Evolutionary conservation across 371 early-diverging fungal species (phyloP), one percentile per base, ranked within the genome.

Genomic region (Mucor plumbeus): DNA sequence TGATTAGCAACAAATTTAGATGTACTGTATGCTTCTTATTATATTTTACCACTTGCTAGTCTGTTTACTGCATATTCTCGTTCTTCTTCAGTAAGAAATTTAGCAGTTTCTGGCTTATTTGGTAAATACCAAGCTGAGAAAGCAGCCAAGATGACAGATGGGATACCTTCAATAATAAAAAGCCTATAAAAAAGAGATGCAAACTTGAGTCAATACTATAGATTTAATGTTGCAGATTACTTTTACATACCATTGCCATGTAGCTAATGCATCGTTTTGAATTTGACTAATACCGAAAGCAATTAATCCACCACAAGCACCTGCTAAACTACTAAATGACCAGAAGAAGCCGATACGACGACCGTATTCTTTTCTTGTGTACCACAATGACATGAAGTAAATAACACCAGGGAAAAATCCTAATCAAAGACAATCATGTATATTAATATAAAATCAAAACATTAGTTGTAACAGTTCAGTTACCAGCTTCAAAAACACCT

Each of bases 41-140:
- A 38, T n/a, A 21, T 26, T 26, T 40, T 74, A 72, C 78, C 78
- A 40, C 44, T 56, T n/a, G 71, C 74, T 7, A 90, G 73, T 36
- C 90, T 76, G 26, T 68, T 40, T 1, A 73, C 68, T 0, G 83
- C 85, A 36, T 85, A 63, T 5, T 70, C 74, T n/a, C 79, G 69
- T 66, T 92, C 91, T 66, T 81, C 77, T 0, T 75, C 60, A 7
- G 82, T 87, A 47, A 92, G 71, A 68, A 85, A 90, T 21, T 54
- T 68, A 0, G 88, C 82, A 0, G 76, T 83, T 31, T 83, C 84
- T 0, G 91, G 90, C 7, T 65, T 78, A 50, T 87, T 77, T 1
- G 92, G 89, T n/a, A 92, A 69, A 10, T 76, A 68, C 69, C 69
- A 83, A 36, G 69, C 74, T 17, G 79, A 73, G 6, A 84, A 69